Evolutionary conservation across 495 filamentous ascomycete genomes (phyloP).

Genomic region (Clavariopsis aquatica): DNA sequence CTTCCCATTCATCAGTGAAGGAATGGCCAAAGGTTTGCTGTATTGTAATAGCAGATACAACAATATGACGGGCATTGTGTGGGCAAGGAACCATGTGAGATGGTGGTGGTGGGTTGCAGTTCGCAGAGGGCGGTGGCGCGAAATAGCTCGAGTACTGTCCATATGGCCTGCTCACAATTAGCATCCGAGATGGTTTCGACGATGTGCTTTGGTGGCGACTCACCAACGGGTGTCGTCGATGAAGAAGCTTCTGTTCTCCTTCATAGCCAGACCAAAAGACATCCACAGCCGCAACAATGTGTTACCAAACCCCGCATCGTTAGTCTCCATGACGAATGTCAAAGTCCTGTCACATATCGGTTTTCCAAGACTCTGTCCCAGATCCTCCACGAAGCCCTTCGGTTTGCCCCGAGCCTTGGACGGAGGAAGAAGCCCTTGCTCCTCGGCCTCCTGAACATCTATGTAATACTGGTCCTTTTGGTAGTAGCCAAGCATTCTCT

Average conservation of each 20-base stretch:
- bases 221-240: conserved; percentile 73
- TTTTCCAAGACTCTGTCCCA: conserved; percentile 37
- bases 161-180: conserved; percentile 56
- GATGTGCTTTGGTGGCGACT: conserved; percentile 2
- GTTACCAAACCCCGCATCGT: conserved; percentile 67
- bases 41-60: conserved; percentile 66
- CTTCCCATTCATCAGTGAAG: conserved; percentile 56
- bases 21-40: conserved; percentile 57
- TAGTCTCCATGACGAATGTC: conserved; percentile 69
- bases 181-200: neutral
- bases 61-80: conserved; percentile 63
- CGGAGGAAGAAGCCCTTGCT: conserved; percentile 56
- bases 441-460: conserved; percentile 65
- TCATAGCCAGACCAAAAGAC: conserved; percentile 70
- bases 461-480: conserved; percentile 63
- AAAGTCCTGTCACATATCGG: conserved; percentile 64
- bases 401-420: conserved; percentile 35
- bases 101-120: conserved; percentile 61
- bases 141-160: conserved; percentile 69
- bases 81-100: conserved; percentile 71
- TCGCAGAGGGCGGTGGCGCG: conserved; percentile 55
- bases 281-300: conserved; percentile 73
- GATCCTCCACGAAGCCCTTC: conserved; percentile 34
- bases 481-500: conserved; percentile 58
- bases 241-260: conserved; percentile 70